A percentile compares a stretch with the other conserved stretches of the same genome.
Conservation (phyloP, 2,329 filamentous ascomycete species). For the Acephala macrosclerotiorum region DNA sequence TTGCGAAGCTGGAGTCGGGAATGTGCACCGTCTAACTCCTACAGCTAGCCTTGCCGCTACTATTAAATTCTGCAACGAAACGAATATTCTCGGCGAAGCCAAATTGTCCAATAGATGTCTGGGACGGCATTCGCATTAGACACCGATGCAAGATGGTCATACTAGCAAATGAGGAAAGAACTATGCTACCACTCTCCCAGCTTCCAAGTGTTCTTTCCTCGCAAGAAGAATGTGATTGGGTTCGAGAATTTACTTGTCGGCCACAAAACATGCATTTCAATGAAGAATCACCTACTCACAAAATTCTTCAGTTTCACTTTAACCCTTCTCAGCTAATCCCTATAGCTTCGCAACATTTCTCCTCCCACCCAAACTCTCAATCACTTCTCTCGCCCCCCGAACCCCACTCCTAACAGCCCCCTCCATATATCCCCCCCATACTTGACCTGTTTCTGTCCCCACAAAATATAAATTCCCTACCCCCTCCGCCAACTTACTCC, state of each 20-base stretch:
- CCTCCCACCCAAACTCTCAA: constrained; percentile 17
- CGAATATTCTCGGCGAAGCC: no score
- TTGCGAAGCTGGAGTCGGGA: no score
- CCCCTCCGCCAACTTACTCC: constrained; percentile 43
- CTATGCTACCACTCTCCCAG: no score
- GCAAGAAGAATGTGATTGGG: neutral
- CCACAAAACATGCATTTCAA: neutral
- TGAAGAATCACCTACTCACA: neutral
- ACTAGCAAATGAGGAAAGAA: no score
- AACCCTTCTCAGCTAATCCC: neutral
- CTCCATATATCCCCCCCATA: constrained; percentile 62
- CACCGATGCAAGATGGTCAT: no score
- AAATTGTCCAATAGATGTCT: no score
- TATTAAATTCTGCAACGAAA: no score
- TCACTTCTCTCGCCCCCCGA: constrained; percentile 52
- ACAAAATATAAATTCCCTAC: constrained; percentile 56
- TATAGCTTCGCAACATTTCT: neutral
- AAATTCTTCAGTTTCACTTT: neutral
- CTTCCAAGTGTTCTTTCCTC: no score
- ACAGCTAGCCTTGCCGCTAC: no score
- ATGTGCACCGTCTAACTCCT: no score
- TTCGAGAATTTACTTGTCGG: no score
- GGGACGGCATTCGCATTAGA: no score
- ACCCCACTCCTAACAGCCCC: constrained; percentile 55
- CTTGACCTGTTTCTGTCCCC: constrained; percentile 55